Evolutionary conservation across 176 grass and related monocot genomes (phyloP).

Genomic region (Rhynchospora breviuscula): DNA sequence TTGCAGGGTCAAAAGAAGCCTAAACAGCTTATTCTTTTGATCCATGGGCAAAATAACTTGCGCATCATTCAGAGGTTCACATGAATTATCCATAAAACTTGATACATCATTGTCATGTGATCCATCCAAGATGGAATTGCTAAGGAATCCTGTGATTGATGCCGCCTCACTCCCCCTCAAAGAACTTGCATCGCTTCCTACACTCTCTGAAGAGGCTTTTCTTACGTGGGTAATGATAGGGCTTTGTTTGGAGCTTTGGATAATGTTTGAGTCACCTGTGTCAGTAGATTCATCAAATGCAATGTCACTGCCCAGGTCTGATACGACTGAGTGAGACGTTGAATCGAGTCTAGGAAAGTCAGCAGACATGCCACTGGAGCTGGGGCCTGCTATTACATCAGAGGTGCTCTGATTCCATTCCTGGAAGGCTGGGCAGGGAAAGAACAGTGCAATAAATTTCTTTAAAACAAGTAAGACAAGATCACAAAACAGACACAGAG

Average conservation of each 20-base stretch:
- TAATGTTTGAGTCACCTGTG: slow-evolving; percentile 13
- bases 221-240: slow-evolving; percentile 51
- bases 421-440: slow-evolving; percentile 58
- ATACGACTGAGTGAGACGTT: slow-evolving; percentile 22
- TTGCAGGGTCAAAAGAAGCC: slow-evolving; percentile 77
- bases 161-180: slow-evolving; percentile 70
- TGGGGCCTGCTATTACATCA: slow-evolving; percentile 39
- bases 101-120: slow-evolving; percentile 40
- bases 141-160: slow-evolving; percentile 45
- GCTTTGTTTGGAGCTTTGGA: slow-evolving; percentile 26
- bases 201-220: slow-evolving; percentile 83
- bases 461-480: neutral
- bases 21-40: slow-evolving; percentile 75
- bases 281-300: slow-evolving; percentile 32
- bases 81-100: slow-evolving; percentile 48
- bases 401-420: slow-evolving; percentile 49
- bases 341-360: slow-evolving; percentile 28
- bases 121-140: slow-evolving; percentile 55
- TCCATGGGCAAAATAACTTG: slow-evolving; percentile 87
- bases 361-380: slow-evolving; percentile 29
- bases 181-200: slow-evolving; percentile 93
- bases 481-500: neutral
- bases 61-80: slow-evolving; percentile 31
- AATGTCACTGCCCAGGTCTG: slow-evolving; percentile 33
- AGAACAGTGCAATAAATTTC: slow-evolving; percentile 23